Conservation (phyloP, 768 basidiomycete genomes). For the Pisolithus marmoratus region DNA sequence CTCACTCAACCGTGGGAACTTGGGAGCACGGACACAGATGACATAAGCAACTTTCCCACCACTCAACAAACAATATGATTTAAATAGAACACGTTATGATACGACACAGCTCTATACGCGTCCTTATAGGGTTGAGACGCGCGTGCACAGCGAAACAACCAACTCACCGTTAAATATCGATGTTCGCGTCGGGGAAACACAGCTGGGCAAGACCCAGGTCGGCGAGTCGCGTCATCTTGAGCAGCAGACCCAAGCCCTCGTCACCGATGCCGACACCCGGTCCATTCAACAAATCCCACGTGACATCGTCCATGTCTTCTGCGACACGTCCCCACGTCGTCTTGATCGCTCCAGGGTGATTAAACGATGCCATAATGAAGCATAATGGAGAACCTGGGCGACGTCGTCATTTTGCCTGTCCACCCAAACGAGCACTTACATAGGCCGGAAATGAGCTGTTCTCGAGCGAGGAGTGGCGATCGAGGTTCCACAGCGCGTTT, state of each 20-base stretch:
- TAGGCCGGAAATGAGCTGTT: slow-evolving; percentile 71
- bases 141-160: too few species aligned
- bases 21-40: slow-evolving; percentile 31
- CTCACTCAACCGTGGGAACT: slow-evolving; percentile 28
- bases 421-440: slow-evolving; percentile 41
- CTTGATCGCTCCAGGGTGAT: slow-evolving; percentile 57
- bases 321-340: slow-evolving; percentile 63
- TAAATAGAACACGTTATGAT: too few species aligned
- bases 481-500: slow-evolving; percentile 13
- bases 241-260: slow-evolving; percentile 51
- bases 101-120: background rate
- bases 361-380: slow-evolving; percentile 66
- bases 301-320: slow-evolving; percentile 61
- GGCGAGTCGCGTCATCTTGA: slow-evolving; percentile 70
- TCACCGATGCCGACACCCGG: slow-evolving; percentile 31
- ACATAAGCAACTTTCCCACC: slow-evolving; percentile 19
- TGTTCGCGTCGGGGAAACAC: slow-evolving; percentile 26
- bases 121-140: too few species aligned
- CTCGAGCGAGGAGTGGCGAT: slow-evolving; percentile 42
- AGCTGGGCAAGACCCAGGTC: slow-evolving; percentile 72
- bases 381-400: slow-evolving; percentile 65
- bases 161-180: slow-evolving; percentile 11
- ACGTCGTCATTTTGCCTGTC: too few species aligned
- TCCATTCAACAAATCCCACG: slow-evolving; percentile 57
- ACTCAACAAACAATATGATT: slow-evolving; percentile 21